Conservation (phyloP, 768 basidiomycete species). For the Steccherinum ochraceum region DNA sequence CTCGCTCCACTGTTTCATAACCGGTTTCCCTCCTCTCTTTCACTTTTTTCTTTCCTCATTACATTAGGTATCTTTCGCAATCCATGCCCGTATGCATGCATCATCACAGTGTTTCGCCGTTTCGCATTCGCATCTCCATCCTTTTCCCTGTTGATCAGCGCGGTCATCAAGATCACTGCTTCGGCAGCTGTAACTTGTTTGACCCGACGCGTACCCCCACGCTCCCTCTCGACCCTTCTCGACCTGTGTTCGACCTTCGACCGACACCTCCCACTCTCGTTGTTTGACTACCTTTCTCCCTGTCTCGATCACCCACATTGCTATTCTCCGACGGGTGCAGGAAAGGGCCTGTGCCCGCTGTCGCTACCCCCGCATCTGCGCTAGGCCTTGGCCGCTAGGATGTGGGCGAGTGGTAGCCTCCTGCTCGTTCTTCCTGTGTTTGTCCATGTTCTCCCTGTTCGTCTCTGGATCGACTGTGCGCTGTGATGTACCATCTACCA, state of each 20-base stretch:
- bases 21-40: not conserved
- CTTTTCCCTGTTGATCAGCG: too few species aligned
- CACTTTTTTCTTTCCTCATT: not conserved
- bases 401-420: not conserved
- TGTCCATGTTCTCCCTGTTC: not conserved
- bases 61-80: not conserved
- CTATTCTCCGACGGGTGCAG: too few species aligned
- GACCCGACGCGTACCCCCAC: too few species aligned
- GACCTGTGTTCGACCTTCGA: not conserved
- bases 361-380: not conserved
- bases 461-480: not conserved
- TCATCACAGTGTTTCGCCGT: too few species aligned
- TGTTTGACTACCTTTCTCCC: not conserved
- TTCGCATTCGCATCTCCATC: too few species aligned
- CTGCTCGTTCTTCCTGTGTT: not conserved
- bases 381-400: not conserved
- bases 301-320: not conserved
- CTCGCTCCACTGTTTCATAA: constrained; percentile 2
- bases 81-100: not conserved
- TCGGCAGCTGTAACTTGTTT: too few species aligned
- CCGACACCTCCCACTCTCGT: not conserved
- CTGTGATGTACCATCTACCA: not conserved
- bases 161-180: too few species aligned
- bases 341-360: not conserved
- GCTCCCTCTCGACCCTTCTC: not conserved